These are phyloP conservation scores for Phytophthora tentaculata DNA, from an alignment of 352 stramenopile species.

Conservation along the genomic window DNA sequence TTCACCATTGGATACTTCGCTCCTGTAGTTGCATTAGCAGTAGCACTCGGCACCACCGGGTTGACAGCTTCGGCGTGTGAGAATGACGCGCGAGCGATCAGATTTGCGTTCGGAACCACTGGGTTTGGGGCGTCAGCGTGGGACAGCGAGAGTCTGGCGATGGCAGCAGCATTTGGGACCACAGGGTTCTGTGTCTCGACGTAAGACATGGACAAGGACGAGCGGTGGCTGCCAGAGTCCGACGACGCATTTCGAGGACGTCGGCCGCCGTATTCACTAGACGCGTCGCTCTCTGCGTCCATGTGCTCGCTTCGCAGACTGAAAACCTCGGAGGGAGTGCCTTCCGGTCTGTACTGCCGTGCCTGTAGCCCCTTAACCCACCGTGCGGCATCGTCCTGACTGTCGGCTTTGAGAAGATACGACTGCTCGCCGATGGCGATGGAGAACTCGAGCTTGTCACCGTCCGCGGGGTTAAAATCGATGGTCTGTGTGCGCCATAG, in stretches of 20 bases:
- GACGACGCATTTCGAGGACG: constrained; percentile 48
- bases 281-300: constrained; percentile 85
- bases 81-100: constrained; percentile 48
- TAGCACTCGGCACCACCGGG: constrained; percentile 59
- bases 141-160: constrained; percentile 51
- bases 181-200: constrained; percentile 74
- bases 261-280: constrained; percentile 71
- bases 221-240: constrained; percentile 52
- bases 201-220: constrained; percentile 49
- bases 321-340: constrained; percentile 80
- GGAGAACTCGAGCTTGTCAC: constrained; percentile 76
- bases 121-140: constrained; percentile 71
- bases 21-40: constrained; percentile 40
- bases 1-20: constrained; percentile 82
- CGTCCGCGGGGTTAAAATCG: constrained; percentile 63
- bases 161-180: constrained; percentile 76
- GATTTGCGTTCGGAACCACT: constrained; percentile 75
- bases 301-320: constrained; percentile 83
- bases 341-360: constrained; percentile 74
- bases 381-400: constrained; percentile 61
- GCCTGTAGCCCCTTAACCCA: constrained; percentile 65
- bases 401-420: constrained; percentile 85
- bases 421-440: constrained; percentile 89
- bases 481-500: constrained; percentile 88
- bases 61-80: constrained; percentile 59